phyloP scores from a whole-genome alignment of 768 basidiomycete genomes.

The Psilocybe sp. region DNA sequence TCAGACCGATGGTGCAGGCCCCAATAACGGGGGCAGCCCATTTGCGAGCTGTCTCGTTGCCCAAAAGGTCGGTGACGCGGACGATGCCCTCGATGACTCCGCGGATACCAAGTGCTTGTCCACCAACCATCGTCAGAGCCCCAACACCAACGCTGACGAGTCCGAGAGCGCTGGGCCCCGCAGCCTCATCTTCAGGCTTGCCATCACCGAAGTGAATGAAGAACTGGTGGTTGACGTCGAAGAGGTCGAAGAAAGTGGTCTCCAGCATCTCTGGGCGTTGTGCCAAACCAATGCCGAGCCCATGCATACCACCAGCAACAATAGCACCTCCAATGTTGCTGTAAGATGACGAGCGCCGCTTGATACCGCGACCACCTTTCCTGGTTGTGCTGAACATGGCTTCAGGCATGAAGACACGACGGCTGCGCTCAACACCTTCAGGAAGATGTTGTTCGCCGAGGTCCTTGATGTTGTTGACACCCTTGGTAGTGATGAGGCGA shows the following conservation, averaged over 20 bases:
- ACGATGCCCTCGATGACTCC: constrained; percentile 76
- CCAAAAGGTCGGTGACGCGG: constrained; percentile 73
- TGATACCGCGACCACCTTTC: constrained; percentile 37
- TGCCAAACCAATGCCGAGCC: constrained; percentile 81
- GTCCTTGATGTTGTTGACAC: constrained; percentile 63
- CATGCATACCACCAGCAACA: constrained; percentile 74
- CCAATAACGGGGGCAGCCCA: constrained; percentile 90
- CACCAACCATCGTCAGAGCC: constrained; percentile 86
- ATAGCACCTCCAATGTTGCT: constrained; percentile 43
- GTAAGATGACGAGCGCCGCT: constrained; percentile 35
- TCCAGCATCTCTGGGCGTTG: constrained; percentile 76
- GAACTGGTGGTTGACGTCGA: constrained; percentile 83
- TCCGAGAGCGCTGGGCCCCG: constrained; percentile 62
- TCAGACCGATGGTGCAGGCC: constrained; percentile 67
- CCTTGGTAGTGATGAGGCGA: constrained; percentile 56
- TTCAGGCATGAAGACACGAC: constrained; percentile 91
- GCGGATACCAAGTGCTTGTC: constrained; percentile 74
- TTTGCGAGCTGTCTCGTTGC: constrained; percentile 74
- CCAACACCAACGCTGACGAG: constrained; percentile 78
- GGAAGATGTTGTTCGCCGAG: constrained; percentile 81
- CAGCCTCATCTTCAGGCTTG: constrained; percentile 30
- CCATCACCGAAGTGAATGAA: constrained; percentile 64
- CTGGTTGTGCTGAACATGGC: constrained; percentile 84
- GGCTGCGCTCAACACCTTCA: constrained; percentile 73
- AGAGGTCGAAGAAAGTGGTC: constrained; percentile 78